A percentile compares a stretch with the other conserved stretches of the same genome.
Evolutionary conservation across 192 early-diverging fungal genomes (phyloP).

Genomic region (Rhizoclosmatium sp.): DNA sequence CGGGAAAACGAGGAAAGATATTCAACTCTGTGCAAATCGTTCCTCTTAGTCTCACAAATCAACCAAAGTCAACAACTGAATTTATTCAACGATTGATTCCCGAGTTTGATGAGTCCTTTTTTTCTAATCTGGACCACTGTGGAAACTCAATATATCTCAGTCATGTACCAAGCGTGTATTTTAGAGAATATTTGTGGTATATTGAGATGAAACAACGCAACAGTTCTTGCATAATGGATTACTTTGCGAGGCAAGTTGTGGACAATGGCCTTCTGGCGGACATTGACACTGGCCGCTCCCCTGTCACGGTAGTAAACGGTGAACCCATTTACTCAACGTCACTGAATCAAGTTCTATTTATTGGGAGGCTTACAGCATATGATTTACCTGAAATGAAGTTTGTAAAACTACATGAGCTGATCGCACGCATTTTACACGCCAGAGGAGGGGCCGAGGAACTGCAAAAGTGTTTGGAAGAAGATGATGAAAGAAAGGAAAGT

Average conservation of each 20-base stretch:
- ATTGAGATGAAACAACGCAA: background rate
- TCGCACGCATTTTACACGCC: background rate
- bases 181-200: background rate
- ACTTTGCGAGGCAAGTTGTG: background rate
- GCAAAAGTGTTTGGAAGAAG: background rate
- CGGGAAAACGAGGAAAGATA: background rate
- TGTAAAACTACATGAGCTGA: conserved; percentile 7
- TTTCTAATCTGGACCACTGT: background rate
- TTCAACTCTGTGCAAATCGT: background rate
- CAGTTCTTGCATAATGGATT: background rate
- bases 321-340: background rate
- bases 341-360: background rate
- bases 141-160: conserved; percentile 1
- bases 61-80: background rate
- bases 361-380: background rate
- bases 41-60: background rate
- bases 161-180: background rate
- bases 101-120: background rate
- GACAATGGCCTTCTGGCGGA: background rate
- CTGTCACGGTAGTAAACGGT: too few species aligned
- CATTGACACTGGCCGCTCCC: too few species aligned
- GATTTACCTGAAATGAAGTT: background rate
- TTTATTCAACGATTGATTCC: background rate
- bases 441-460: background rate
- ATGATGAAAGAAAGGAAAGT: background rate